phyloP scores from a whole-genome alignment of 306 rosid species.

The Comarum palustre region DNA sequence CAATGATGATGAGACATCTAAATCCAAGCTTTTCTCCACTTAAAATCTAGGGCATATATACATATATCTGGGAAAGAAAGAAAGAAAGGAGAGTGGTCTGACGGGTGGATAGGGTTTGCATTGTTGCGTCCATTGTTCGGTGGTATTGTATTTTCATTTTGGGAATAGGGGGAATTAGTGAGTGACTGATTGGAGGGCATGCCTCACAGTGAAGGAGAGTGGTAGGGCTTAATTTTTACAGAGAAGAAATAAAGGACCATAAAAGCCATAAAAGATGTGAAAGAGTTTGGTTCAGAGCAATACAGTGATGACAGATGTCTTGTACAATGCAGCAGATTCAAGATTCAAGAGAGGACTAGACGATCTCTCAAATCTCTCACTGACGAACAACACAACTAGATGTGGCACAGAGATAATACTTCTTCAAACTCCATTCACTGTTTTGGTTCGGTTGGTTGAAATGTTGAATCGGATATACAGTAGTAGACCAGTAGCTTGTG shows the following conservation, averaged over 20 bases:
- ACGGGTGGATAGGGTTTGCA: not conserved
- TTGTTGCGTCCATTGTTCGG: not conserved
- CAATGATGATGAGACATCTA: too few species aligned
- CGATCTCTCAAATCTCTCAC: conserved; percentile 2
- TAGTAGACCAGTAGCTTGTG: not conserved
- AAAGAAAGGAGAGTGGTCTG: not conserved
- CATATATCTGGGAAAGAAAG: too few species aligned
- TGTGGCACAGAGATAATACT: not conserved
- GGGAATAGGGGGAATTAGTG: conserved; percentile 6
- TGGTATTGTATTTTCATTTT: not conserved
- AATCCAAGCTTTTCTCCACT: too few species aligned
- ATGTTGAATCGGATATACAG: not conserved
- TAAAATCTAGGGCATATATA: too few species aligned
- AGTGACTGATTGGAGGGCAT: conserved; percentile 13
- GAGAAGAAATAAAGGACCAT: not conserved
- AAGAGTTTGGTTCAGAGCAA: conserved; percentile 33
- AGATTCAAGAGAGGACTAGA: not conserved
- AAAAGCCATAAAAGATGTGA: conserved; percentile 20
- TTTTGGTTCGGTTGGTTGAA: not conserved
- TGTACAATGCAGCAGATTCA: not conserved
- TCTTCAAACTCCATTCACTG: not conserved
- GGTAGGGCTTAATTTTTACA: not conserved
- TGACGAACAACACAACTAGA: conserved; percentile 7
- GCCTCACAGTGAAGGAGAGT: not conserved
- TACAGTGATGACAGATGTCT: conserved; percentile 43